phyloP scores from a whole-genome alignment of 1,284 basidiomycete species.

The Phaffia rhodozyma region DNA sequence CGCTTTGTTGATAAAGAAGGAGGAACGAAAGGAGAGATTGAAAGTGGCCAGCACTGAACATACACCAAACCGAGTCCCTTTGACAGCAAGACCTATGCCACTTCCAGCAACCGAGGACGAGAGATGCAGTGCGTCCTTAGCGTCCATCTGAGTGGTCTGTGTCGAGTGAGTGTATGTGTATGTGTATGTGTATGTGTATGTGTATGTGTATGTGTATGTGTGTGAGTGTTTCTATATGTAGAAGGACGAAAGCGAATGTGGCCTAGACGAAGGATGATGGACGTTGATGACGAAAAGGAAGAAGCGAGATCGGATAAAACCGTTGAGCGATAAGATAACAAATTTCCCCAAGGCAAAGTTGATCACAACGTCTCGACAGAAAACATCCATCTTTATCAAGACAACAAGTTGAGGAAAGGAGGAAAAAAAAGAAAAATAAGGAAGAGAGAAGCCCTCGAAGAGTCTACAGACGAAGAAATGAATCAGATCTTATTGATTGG shows the following conservation, averaged over 20 bases:
- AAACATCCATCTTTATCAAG: not conserved
- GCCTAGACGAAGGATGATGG: no score
- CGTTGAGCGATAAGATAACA: not conserved
- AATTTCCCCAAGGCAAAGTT: not conserved
- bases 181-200: no score
- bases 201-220: not conserved
- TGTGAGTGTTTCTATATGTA: no score
- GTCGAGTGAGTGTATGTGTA: not conserved
- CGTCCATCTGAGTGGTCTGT: not conserved
- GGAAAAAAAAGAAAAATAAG: not conserved
- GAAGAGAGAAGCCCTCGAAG: not conserved
- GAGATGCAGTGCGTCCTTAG: constrained; percentile 2
- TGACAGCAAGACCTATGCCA: constrained; percentile 1
- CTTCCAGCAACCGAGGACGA: constrained; percentile 1
- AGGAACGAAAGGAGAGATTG: not conserved
- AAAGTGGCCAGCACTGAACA: not conserved
- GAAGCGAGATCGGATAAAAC: not conserved
- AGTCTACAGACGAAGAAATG: not conserved
- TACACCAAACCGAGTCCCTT: constrained; percentile 7
- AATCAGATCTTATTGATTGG: not conserved
- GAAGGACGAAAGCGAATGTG: no score
- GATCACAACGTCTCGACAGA: not conserved
- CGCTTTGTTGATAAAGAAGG: no score
- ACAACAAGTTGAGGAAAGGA: not conserved
- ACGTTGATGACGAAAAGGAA: no score